A percentile compares a stretch with the other conserved stretches of the same genome.
Conservation (phyloP, 129 eudicot genomes). For the Saposhnikovia divaricata region DNA sequence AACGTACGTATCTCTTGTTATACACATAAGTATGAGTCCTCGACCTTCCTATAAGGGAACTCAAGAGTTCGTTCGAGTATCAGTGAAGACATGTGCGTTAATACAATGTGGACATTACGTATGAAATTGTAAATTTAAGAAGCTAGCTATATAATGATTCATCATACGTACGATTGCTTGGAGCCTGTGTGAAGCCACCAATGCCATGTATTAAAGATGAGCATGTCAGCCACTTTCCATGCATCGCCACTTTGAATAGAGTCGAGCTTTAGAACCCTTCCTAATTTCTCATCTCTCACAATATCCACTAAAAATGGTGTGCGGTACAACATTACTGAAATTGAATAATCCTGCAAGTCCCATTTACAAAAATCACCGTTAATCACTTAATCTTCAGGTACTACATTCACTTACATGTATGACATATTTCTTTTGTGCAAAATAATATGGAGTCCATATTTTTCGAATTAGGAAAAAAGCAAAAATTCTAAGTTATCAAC, state of each 20-base stretch:
- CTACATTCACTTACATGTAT: too few relatives aligned
- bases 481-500: background rate
- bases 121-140: too few relatives aligned
- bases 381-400: background rate
- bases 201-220: constrained; percentile 46
- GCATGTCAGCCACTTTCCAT: constrained; percentile 38
- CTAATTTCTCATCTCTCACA: constrained; percentile 15
- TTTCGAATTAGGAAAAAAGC: background rate
- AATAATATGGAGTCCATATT: too few relatives aligned
- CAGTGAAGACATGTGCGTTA: background rate
- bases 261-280: constrained; percentile 30
- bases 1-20: too few relatives aligned
- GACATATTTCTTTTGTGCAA: too few relatives aligned
- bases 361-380: background rate
- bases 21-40: too few relatives aligned
- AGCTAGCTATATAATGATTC: background rate
- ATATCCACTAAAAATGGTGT: constrained; percentile 35
- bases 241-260: constrained; percentile 30
- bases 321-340: constrained; percentile 23
- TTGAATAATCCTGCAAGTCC: constrained; percentile 27
- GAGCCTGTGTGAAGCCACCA: constrained; percentile 41
- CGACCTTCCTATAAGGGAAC: too few relatives aligned
- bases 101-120: too few relatives aligned
- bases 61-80: background rate
- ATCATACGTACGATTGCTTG: constrained; percentile 4